Evolutionary conservation across 495 filamentous ascomycete genomes (phyloP).

Genomic region (Polyplosphaeria fusca): DNA sequence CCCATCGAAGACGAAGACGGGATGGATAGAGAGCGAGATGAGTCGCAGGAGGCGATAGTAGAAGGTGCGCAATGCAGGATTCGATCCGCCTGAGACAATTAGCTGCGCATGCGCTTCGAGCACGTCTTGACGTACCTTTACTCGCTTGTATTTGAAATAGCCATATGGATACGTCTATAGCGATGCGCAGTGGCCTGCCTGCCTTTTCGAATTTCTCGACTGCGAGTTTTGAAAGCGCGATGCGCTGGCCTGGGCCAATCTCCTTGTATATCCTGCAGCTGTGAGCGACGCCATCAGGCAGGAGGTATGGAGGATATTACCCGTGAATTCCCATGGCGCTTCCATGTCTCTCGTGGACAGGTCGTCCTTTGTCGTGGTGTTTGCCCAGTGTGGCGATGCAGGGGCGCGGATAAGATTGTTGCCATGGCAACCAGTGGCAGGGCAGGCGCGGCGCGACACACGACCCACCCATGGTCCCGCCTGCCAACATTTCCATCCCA

Average conservation of each 20-base stretch:
- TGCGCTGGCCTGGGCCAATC: constrained; percentile 74
- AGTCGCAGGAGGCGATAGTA: constrained; percentile 90
- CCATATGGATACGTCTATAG: constrained; percentile 97
- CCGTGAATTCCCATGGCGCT: constrained; percentile 43
- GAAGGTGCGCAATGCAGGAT: constrained; percentile 86
- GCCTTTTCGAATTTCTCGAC: constrained; percentile 67
- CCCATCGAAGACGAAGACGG: constrained; percentile 95
- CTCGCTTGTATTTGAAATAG: constrained; percentile 88
- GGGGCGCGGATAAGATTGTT: constrained; percentile 22
- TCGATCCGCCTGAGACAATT: constrained; percentile 68
- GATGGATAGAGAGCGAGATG: constrained; percentile 73
- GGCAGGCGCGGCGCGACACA: not conserved
- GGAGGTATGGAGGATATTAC: constrained; percentile 14
- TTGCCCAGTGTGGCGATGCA: not conserved
- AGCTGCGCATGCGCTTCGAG: too few relatives aligned
- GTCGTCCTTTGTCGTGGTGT: not conserved
- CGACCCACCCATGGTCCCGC: not conserved
- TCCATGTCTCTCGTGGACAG: not conserved
- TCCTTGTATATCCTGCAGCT: constrained; percentile 74
- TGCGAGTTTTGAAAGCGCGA: constrained; percentile 80
- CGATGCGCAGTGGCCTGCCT: constrained; percentile 73
- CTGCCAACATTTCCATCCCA: constrained; percentile 1
- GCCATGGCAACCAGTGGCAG: constrained; percentile 12
- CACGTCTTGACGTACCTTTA: constrained; percentile 52
- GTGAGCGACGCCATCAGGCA: constrained; percentile 1